A percentile compares a stretch with the other conserved stretches of the same genome.
phyloP scores from a whole-genome alignment of 495 filamentous ascomycete species.

The Mytilinidion resinicola region DNA sequence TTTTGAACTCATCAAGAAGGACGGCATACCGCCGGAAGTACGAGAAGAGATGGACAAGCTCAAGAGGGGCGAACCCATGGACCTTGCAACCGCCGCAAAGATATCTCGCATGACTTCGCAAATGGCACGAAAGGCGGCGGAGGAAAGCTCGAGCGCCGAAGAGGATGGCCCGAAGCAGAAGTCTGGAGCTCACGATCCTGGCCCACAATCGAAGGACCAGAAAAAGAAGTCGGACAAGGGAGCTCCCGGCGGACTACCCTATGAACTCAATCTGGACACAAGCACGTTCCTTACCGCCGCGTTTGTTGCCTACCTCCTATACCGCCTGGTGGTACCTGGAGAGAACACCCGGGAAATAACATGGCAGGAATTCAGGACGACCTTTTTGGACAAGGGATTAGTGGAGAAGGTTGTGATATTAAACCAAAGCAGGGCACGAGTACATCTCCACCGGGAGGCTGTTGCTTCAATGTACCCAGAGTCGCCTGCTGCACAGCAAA shows the following conservation, averaged over 20 bases:
- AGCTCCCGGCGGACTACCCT: conserved; percentile 30
- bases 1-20: conserved; percentile 43
- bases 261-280: conserved; percentile 51
- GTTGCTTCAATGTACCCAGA: conserved; percentile 73
- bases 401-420: conserved; percentile 87
- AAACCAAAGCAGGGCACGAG: conserved; percentile 64
- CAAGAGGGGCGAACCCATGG: conserved; percentile 37
- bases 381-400: conserved; percentile 90
- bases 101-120: conserved; percentile 44
- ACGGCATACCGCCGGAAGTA: conserved; percentile 48
- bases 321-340: conserved; percentile 54
- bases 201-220: conserved; percentile 34
- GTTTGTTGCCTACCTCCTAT: conserved; percentile 57
- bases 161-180: conserved; percentile 35
- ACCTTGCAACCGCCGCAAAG: conserved; percentile 46
- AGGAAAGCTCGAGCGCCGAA: conserved; percentile 19
- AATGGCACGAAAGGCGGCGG: conserved; percentile 36
- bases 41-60: conserved; percentile 44
- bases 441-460: conserved; percentile 80
- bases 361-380: conserved; percentile 90
- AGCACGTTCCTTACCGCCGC: conserved; percentile 49
- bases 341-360: conserved; percentile 78
- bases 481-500: conserved; percentile 59
- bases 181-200: conserved; percentile 33
- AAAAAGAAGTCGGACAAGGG: conserved; percentile 34